Conservation (phyloP, 352 stramenopile species). For the Blastocystis sp. region DNA sequence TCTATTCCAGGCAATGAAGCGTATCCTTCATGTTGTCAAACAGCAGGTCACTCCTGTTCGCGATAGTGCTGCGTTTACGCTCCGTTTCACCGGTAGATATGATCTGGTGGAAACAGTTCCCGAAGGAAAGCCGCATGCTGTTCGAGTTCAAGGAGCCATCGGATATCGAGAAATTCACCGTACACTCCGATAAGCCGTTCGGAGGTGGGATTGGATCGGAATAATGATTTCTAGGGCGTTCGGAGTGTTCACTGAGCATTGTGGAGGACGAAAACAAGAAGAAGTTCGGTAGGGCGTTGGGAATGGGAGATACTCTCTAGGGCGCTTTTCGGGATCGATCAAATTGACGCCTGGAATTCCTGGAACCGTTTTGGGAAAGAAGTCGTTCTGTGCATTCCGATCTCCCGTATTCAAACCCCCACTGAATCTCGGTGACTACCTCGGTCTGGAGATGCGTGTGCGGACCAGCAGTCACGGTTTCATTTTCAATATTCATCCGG, state of each 20-base stretch:
- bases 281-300: neutral
- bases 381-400: constrained; percentile 53
- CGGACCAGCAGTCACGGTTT: constrained; percentile 47
- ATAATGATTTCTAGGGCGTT: constrained; percentile 10
- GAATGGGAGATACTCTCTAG: neutral
- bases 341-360: constrained; percentile 42
- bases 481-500: constrained; percentile 56
- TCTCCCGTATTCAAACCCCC: constrained; percentile 52
- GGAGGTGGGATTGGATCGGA: neutral
- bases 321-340: constrained; percentile 34
- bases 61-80: neutral
- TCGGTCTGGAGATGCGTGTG: constrained; percentile 52
- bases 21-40: constrained; percentile 52
- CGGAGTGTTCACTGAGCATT: constrained; percentile 46
- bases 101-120: constrained; percentile 54
- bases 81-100: neutral
- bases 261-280: constrained; percentile 45
- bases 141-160: constrained; percentile 48
- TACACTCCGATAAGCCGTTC: constrained; percentile 49
- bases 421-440: constrained; percentile 44
- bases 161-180: constrained; percentile 53
- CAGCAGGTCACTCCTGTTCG: constrained; percentile 50
- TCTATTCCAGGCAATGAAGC: constrained; percentile 24
- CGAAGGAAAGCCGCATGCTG: constrained; percentile 46
- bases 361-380: constrained; percentile 51